A percentile compares a stretch with the other conserved stretches of the same genome.
These are phyloP conservation scores for Fusarium nodosum DNA, from an alignment of 2,329 filamentous ascomycete genomes.

Conservation along the genomic window DNA sequence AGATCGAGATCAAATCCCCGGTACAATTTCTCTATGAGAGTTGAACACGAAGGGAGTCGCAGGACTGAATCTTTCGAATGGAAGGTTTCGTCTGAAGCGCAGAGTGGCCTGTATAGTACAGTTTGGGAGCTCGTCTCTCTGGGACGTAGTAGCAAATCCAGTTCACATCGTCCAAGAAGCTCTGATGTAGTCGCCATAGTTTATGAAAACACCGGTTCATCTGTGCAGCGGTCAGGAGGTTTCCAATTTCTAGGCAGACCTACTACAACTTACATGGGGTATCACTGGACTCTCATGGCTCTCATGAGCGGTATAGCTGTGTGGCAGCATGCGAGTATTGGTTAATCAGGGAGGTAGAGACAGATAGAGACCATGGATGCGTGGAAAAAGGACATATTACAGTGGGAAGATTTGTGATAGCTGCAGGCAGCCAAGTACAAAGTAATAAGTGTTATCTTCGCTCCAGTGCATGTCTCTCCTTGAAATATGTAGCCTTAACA, in stretches of 20 bases:
- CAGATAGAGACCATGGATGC: background rate
- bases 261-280: slow-evolving; percentile 23
- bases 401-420: background rate
- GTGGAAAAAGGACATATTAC: background rate
- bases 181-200: slow-evolving; percentile 32
- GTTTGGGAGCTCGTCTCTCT: slow-evolving; percentile 38
- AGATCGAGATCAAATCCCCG: background rate
- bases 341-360: background rate
- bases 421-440: background rate
- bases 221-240: background rate
- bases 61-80: slow-evolving; percentile 35
- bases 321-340: slow-evolving; percentile 7
- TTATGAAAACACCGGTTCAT: slow-evolving; percentile 4
- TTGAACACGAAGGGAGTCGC: slow-evolving; percentile 5
- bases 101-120: slow-evolving; percentile 1
- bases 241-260: slow-evolving; percentile 33
- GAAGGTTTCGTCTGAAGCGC: slow-evolving; percentile 16
- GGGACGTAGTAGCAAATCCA: background rate
- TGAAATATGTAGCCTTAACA: background rate
- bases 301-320: slow-evolving; percentile 25
- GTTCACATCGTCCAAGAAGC: slow-evolving; percentile 1
- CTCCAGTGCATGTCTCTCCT: background rate
- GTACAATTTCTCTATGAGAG: slow-evolving; percentile 32
- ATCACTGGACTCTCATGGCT: slow-evolving; percentile 34
- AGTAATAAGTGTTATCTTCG: rapidly evolving